A percentile compares a stretch with the other conserved stretches of the same genome.
Conservation (phyloP, 2,329 filamentous ascomycete genomes). For the Capronia epimyces region DNA sequence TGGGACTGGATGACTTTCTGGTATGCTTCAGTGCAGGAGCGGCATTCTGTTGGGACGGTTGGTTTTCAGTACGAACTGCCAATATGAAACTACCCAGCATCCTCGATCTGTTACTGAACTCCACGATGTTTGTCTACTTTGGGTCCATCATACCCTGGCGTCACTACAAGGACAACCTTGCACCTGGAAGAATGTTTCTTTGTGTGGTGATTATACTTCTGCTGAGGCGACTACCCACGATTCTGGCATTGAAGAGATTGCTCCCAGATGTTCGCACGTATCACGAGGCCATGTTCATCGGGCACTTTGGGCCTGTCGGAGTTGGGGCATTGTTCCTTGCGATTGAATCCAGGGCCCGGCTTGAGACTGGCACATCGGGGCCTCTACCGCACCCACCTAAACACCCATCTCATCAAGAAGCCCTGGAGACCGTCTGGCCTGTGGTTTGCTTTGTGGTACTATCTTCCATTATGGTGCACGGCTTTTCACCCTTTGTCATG, state of each 20-base stretch:
- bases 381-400: constrained; percentile 43
- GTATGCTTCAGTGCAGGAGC: constrained; percentile 53
- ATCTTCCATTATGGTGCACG: constrained; percentile 51
- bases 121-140: constrained; percentile 53
- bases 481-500: constrained; percentile 48
- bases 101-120: constrained; percentile 52
- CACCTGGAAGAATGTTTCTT: constrained; percentile 40
- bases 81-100: constrained; percentile 46
- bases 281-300: constrained; percentile 51
- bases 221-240: constrained; percentile 50
- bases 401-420: constrained; percentile 33
- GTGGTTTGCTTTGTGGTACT: constrained; percentile 52
- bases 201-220: constrained; percentile 47
- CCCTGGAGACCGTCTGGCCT: constrained; percentile 49
- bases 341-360: constrained; percentile 50
- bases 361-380: constrained; percentile 46
- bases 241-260: constrained; percentile 45
- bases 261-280: constrained; percentile 48
- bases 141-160: constrained; percentile 52
- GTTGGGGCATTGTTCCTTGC: constrained; percentile 53
- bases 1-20: constrained; percentile 53
- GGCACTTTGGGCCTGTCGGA: constrained; percentile 56
- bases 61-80: constrained; percentile 46
- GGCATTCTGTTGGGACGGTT: constrained; percentile 51
- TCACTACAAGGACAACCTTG: constrained; percentile 37